Base-by-base conservation (phyloP, 129 eudicot species). In the Pulicaria dysenterica region DNA sequence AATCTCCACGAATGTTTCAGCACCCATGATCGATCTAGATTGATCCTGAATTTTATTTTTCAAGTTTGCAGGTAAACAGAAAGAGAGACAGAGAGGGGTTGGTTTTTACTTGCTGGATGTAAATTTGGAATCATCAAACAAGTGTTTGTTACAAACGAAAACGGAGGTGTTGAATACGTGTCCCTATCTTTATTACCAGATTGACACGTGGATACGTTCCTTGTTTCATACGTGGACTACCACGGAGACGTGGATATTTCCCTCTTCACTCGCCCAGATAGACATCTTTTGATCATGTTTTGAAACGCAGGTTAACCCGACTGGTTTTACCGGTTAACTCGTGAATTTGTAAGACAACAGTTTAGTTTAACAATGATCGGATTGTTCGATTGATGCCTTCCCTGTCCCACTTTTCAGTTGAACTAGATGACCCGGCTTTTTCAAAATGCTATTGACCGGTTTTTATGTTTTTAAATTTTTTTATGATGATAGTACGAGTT, bases 1-100 rank as follows among this genome's bases (percentile, higher is more conserved):
- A 3, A 91, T 84, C 73, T 91, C 95, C 16, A 91, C 63, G 58
- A 91, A 85, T n/a, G 97, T 91, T 80, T 80, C 88, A 45, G 85
- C 64, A 5, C 85, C 88, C 88, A 84, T 84, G 45, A n/a, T 69
- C 4, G 34, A 12, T 1, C 19, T 9, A 8, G 59, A 67, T 68
- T 3, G 57, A 77, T 48, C 39, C 62, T 60, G 14, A n/a, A 11
- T 44, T 49, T 2, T 5, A 1, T 39, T 8, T 46, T 72, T 14
- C 39, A 48, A 47, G 37, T 73, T 37, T 61, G 14, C 45, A 3
- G 51, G 72, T 42, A 5, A 55, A 44, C 48, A 42, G 31, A 58
- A 34, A 36, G 36, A 64, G 56, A 66, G 54, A 39, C 6, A 60
- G 16, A 57, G 50, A 58, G 43, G 55, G 44, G 72, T 71, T 47